phyloP scores from a whole-genome alignment of 169 alveolate species.

The Eimeria tenella region DNA sequence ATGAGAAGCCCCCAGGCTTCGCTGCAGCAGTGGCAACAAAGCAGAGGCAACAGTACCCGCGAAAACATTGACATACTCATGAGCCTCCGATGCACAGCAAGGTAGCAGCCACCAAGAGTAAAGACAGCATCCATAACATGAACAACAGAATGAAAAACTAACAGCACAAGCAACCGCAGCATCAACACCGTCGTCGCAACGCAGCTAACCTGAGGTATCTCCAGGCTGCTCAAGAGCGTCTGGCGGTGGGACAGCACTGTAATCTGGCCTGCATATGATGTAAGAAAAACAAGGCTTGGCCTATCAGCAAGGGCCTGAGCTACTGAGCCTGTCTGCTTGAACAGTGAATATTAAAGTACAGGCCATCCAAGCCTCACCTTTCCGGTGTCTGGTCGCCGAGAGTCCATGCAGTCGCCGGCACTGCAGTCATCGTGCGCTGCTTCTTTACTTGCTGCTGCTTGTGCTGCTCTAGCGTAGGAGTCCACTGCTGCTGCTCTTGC shows the following conservation, averaged over 20 bases:
- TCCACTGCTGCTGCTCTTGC: constrained; percentile 43
- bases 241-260: constrained; percentile 53
- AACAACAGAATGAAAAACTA: not conserved
- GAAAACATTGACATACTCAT: no score
- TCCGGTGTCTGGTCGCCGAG: constrained; percentile 24
- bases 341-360: not conserved
- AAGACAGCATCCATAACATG: not conserved
- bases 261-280: constrained; percentile 24
- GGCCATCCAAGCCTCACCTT: not conserved
- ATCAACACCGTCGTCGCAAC: not conserved
- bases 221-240: constrained; percentile 9
- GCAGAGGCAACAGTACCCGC: not conserved
- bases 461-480: constrained; percentile 49
- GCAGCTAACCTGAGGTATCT: not conserved
- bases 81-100: no score
- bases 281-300: no score
- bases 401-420: not conserved
- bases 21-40: constrained; percentile 18
- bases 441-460: constrained; percentile 34
- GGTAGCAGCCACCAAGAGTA: not conserved
- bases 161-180: constrained; percentile 10
- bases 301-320: no score
- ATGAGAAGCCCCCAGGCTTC: not conserved
- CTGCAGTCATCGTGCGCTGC: constrained; percentile 45
- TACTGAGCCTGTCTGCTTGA: not conserved